These are phyloP conservation scores for Penicillium pancosmium DNA, from an alignment of 495 filamentous ascomycete genomes.

Conservation along the genomic window DNA sequence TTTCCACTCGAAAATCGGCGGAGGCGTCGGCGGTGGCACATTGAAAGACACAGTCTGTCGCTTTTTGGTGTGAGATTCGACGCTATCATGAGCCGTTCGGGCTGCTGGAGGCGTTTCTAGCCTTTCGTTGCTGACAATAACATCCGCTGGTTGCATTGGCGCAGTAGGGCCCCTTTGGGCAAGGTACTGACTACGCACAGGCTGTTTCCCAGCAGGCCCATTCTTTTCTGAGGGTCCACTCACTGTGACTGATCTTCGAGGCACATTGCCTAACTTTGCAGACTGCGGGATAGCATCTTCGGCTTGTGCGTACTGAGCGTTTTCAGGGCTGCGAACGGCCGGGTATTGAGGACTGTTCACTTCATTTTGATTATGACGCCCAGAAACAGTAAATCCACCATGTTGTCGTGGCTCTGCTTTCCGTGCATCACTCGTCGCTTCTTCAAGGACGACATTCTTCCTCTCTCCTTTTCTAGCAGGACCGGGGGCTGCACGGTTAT, in stretches of 20 bases:
- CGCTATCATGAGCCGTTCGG: constrained; percentile 24
- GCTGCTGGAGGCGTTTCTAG: constrained; percentile 19
- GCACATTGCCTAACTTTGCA: constrained; percentile 29
- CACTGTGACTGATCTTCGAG: constrained; percentile 36
- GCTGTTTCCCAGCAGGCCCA: constrained; percentile 10
- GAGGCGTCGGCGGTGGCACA: constrained; percentile 51
- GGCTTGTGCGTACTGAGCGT: constrained; percentile 22
- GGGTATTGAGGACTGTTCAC: constrained; percentile 25
- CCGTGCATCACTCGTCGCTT: constrained; percentile 5
- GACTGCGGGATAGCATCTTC: constrained; percentile 13
- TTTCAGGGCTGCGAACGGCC: constrained; percentile 17
- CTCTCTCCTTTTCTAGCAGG: constrained; percentile 6
- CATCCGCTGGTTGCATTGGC: constrained; percentile 8
- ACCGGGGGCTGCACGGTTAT: constrained; percentile 3
- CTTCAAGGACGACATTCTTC: constrained; percentile 7
- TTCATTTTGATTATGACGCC: constrained; percentile 20
- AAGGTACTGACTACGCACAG: constrained; percentile 16
- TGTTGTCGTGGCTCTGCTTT: constrained; percentile 10
- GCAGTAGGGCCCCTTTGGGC: constrained; percentile 18
- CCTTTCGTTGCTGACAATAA: constrained; percentile 17
- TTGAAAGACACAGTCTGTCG: constrained; percentile 49
- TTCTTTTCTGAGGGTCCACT: constrained; percentile 28
- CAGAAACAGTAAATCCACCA: constrained; percentile 16
- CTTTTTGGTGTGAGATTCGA: constrained; percentile 37
- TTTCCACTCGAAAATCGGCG: constrained; percentile 49